Percentiles rank a stretch among this genome's conserved stretches.
These are phyloP conservation scores for Drosera capensis DNA, from an alignment of 148 eudicot species.

Conservation along the genomic window DNA sequence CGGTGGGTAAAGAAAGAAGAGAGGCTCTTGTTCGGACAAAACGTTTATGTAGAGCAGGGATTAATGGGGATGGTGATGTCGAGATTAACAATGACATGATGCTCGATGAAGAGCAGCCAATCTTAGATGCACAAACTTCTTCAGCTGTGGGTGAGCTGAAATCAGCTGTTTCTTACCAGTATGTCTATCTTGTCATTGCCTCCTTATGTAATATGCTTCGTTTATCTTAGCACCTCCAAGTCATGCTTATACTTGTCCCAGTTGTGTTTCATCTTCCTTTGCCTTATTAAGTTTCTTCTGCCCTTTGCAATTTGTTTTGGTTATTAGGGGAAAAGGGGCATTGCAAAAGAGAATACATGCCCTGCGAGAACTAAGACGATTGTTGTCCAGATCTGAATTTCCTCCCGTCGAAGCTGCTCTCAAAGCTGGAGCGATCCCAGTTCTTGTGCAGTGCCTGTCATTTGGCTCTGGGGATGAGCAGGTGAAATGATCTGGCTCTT, in stretches of 20 bases:
- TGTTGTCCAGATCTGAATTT: constrained; percentile 76
- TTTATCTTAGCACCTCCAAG: not conserved
- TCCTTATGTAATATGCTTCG: not conserved
- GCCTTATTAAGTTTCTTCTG: not conserved
- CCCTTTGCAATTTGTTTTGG: not conserved
- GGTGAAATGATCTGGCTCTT: constrained; percentile 24
- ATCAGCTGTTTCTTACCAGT: constrained; percentile 42
- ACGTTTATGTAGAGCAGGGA: constrained; percentile 72
- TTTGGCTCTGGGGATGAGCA: constrained; percentile 95
- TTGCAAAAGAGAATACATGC: constrained; percentile 57
- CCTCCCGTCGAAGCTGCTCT: constrained; percentile 94
- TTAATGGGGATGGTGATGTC: constrained; percentile 26
- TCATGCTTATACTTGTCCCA: not conserved
- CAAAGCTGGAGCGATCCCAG: constrained; percentile 59
- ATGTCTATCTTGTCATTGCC: constrained; percentile 10
- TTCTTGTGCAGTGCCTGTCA: constrained; percentile 76
- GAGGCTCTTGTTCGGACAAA: constrained; percentile 76
- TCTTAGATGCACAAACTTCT: constrained; percentile 58
- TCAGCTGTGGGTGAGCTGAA: constrained; percentile 75
- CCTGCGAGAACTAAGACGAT: constrained; percentile 60
- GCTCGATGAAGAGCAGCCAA: constrained; percentile 67
- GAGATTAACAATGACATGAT: constrained; percentile 49
- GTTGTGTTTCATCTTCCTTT: not conserved
- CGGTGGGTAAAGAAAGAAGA: constrained; percentile 75
- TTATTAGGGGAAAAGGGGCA: constrained; percentile 75